Conservation (phyloP, 352 stramenopile species). For the Hyaloperonospora brassicae region DNA sequence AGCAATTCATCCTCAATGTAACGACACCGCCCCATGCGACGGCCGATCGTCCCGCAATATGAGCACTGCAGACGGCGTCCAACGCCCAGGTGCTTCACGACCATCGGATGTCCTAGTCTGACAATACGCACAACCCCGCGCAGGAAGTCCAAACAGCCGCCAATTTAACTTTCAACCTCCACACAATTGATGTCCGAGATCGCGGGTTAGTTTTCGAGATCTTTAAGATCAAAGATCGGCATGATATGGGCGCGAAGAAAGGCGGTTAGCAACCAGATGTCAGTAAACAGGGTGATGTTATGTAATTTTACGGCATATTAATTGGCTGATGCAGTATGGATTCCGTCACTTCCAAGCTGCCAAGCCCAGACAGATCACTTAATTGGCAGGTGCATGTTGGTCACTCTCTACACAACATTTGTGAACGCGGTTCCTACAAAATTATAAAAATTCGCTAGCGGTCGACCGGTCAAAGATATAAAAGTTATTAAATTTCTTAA, state of each 20-base stretch:
- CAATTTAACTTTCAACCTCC: not conserved
- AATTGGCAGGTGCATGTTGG: too few relatives aligned
- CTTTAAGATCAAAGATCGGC: not conserved
- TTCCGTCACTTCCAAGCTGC: too few relatives aligned
- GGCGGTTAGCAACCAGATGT: not conserved
- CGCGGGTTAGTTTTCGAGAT: not conserved
- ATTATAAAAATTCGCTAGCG: too few relatives aligned
- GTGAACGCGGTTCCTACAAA: too few relatives aligned
- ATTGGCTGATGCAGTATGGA: too few relatives aligned
- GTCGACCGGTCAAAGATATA: too few relatives aligned
- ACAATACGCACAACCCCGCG: not conserved
- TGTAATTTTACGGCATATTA: not conserved
- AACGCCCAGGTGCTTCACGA: not conserved
- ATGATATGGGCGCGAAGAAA: not conserved
- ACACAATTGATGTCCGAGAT: slow-evolving; percentile 1
- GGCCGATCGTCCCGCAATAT: not conserved
- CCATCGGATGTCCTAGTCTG: not conserved
- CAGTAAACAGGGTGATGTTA: not conserved
- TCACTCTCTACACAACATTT: too few relatives aligned
- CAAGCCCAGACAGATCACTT: not conserved
- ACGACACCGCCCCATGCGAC: not conserved
- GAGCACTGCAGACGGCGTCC: not conserved
- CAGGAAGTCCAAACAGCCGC: slow-evolving; percentile 1
- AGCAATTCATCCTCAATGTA: not conserved
- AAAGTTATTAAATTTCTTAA: too few relatives aligned